Percentiles rank a stretch among this genome's conserved stretches.
phyloP scores from a whole-genome alignment of 495 filamentous ascomycete genomes.

The Beverwykella pulmonaria region DNA sequence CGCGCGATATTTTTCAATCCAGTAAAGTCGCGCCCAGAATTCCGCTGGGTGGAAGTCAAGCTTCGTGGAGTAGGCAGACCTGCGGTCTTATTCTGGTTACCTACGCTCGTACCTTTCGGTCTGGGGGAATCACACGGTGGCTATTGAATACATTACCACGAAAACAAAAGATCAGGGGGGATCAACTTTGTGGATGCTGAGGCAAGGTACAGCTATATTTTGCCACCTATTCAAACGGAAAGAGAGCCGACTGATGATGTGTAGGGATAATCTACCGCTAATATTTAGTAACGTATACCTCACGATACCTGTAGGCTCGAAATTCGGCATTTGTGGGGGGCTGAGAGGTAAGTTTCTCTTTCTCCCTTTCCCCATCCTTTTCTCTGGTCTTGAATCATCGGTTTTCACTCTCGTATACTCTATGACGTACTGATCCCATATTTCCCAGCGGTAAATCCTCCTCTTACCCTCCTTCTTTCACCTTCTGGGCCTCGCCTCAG shows the following conservation, averaged over 20 bases:
- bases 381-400: too few relatives aligned
- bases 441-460: not conserved
- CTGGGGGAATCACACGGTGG: too few relatives aligned
- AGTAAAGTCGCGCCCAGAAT: too few relatives aligned
- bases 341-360: not conserved
- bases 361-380: not conserved
- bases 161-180: too few relatives aligned
- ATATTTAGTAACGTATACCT: not conserved
- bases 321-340: slow-evolving; percentile 1
- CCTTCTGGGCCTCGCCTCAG: not conserved
- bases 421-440: not conserved
- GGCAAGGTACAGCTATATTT: not conserved
- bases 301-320: not conserved
- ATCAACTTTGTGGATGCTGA: not conserved
- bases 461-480: not conserved
- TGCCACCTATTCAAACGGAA: not conserved
- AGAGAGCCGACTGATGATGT: not conserved
- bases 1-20: too few relatives aligned
- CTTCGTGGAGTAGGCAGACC: too few relatives aligned
- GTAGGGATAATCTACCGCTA: not conserved
- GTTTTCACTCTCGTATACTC: too few relatives aligned
- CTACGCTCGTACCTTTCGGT: too few relatives aligned
- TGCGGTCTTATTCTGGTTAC: too few relatives aligned
- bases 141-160: too few relatives aligned
- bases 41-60: too few relatives aligned